Percentiles rank a stretch among this genome's conserved stretches.
Evolutionary conservation across 371 early-diverging fungal species (phyloP).

Genomic region (Apophysomyces trapeziformis): DNA sequence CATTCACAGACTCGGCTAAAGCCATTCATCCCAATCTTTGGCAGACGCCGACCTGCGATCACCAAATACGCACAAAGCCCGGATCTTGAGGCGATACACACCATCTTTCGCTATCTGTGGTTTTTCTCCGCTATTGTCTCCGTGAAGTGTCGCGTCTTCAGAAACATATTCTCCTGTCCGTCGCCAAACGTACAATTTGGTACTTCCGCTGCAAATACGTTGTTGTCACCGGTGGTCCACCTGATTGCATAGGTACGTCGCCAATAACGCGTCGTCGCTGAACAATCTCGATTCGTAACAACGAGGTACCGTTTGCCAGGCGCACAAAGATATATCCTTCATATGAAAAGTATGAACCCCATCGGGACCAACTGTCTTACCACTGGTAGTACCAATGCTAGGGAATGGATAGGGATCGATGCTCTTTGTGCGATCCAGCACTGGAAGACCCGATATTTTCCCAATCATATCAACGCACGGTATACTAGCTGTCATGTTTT

Average conservation of each 20-base stretch:
- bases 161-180: slow-evolving; percentile 15
- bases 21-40: slow-evolving; percentile 21
- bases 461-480: slow-evolving; percentile 41
- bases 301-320: slow-evolving; percentile 15
- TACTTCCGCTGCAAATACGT: slow-evolving; percentile 18
- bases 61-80: slow-evolving; percentile 21
- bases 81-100: slow-evolving; percentile 14
- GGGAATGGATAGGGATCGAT: slow-evolving; percentile 7
- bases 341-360: background rate
- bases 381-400: slow-evolving; percentile 13
- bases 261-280: slow-evolving; percentile 11
- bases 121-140: background rate
- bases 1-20: slow-evolving; percentile 17
- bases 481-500: slow-evolving; percentile 10
- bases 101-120: background rate
- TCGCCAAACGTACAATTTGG: slow-evolving; percentile 2
- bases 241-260: background rate
- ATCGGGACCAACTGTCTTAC: slow-evolving; percentile 3
- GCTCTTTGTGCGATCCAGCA: slow-evolving; percentile 20
- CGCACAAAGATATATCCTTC: background rate
- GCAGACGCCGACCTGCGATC: slow-evolving; percentile 12
- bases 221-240: background rate
- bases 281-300: slow-evolving; percentile 16
- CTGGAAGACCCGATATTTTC: slow-evolving; percentile 28
- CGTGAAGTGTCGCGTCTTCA: background rate